Conservation (phyloP, 257 asterid species). For the Solanum clarkiae region DNA sequence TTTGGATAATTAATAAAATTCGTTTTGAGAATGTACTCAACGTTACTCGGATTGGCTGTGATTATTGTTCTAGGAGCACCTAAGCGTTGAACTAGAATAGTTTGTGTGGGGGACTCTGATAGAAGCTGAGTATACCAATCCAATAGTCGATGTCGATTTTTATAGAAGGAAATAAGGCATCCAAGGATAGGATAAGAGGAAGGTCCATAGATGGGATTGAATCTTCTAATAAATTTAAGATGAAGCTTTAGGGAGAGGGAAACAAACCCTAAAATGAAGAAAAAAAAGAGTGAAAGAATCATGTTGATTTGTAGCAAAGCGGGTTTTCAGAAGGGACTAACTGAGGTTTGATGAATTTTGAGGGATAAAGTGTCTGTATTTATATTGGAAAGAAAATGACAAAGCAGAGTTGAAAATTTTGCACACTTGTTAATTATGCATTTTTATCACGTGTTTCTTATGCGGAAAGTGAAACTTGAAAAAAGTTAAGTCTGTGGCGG, state of each 20-base stretch:
- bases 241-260: neutral
- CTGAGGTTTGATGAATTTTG: neutral
- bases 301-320: neutral
- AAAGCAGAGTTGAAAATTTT: neutral
- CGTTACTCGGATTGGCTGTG: conserved; percentile 52
- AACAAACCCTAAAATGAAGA: conserved; percentile 10
- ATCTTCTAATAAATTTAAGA: neutral
- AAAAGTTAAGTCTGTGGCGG: neutral
- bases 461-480: neutral
- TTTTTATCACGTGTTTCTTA: neutral
- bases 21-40: conserved; percentile 61
- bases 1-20: conserved; percentile 46
- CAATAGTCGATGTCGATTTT: conserved; percentile 42
- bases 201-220: neutral
- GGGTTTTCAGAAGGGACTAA: no score
- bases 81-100: conserved; percentile 5
- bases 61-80: conserved; percentile 31
- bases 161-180: conserved; percentile 46
- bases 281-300: conserved; percentile 6
- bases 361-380: neutral
- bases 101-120: conserved; percentile 11
- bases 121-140: conserved; percentile 59
- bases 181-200: conserved; percentile 9
- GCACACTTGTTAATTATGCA: neutral
- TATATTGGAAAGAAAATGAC: neutral